Evolutionary conservation across 352 stramenopile species (phyloP), one percentile per base, ranked within the genome.

Genomic region (Globisporangium uncinulatum): DNA sequence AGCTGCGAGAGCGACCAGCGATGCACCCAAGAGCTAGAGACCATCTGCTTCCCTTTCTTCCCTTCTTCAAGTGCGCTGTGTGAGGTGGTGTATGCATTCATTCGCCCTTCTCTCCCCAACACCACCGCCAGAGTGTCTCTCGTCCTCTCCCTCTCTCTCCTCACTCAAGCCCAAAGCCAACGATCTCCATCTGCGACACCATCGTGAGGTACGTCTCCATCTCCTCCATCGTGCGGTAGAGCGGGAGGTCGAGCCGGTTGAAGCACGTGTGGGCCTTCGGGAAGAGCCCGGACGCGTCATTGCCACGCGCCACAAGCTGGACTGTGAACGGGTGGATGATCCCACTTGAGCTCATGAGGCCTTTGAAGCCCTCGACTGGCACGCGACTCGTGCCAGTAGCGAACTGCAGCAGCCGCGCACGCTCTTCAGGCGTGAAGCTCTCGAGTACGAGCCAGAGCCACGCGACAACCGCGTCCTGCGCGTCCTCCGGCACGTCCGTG

Each of bases 241-340:
- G 60, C 41, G 82, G 82, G 36, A 92, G 69, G 46, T 92, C 82
- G 44, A 92, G 77, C 19, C 83, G 72, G 57, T 94, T 94, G 58
- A 94, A 94, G 64, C 83, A 94, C 44, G 84, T 94, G 63, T 94
- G 84, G 9, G 79, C 79, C n/a, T 85, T 83, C 17, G 84, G 79
- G 44, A 82, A 91, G 14, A 87, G 53, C 17, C 72, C 67, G 24
- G 70, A 58, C 3, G 66, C 67, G 6, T 76, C 69, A n/a, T 74
- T 57, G 17, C 74, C 72, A 19, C 70, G 69, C 4, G 66, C 59
- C 3, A 92, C 63, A n/a, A 90, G 60, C 66, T 92, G 79, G 36
- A 94, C 74, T n/a, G 78, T 88, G 64, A 94, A 94, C 51, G 70
- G 68, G 55, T 89, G 79, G 49, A 89, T 85, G 49, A 86, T 83